Evolutionary conservation across 169 alveolate genomes (phyloP).

Genomic region (Eimeria falciformis): DNA sequence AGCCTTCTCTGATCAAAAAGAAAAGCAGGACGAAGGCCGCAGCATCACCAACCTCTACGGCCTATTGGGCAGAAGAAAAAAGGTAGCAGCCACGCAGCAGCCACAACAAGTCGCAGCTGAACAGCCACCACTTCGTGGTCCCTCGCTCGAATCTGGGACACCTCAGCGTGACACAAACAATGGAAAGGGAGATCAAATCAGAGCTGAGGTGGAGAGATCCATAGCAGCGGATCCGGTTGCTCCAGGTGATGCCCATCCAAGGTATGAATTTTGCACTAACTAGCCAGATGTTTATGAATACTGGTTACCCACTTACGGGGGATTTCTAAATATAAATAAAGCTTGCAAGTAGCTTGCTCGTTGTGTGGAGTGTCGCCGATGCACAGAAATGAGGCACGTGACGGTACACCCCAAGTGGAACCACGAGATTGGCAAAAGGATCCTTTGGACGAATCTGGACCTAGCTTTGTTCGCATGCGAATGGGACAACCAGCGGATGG

Average conservation of each 20-base stretch:
- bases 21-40: not conserved
- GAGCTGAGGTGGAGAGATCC: not conserved
- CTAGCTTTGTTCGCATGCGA: slow-evolving; percentile 10
- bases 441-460: not conserved
- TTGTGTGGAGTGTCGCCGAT: too few relatives aligned
- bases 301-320: too few relatives aligned
- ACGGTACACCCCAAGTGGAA: too few relatives aligned
- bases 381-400: too few relatives aligned
- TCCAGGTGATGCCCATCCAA: not conserved
- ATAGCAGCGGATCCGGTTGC: not conserved
- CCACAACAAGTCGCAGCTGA: not conserved
- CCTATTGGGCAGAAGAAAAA: not conserved
- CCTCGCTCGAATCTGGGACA: not conserved
- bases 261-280: not conserved
- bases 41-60: not conserved
- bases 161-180: not conserved
- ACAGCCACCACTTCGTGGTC: not conserved
- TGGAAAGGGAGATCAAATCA: not conserved
- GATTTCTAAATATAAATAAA: too few relatives aligned
- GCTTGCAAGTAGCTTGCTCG: too few relatives aligned
- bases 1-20: not conserved
- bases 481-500: slow-evolving; percentile 12
- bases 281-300: too few relatives aligned
- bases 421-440: not conserved
- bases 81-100: not conserved